Evolutionary conservation across 495 filamentous ascomycete species (phyloP).

Genomic region (Bacidia rubella): DNA sequence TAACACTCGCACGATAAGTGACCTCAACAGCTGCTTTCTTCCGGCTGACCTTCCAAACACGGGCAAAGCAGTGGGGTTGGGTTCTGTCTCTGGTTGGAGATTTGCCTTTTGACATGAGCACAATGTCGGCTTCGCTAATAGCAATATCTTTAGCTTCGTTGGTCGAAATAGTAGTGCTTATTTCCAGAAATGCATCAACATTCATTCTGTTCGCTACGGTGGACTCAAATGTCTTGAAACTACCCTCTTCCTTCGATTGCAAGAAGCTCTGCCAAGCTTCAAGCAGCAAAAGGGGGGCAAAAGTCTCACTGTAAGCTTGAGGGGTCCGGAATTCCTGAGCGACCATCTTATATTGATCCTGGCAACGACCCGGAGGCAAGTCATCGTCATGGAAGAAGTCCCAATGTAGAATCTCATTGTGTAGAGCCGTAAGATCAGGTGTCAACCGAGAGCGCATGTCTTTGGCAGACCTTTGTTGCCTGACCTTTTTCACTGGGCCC

Average conservation of each 20-base stretch:
- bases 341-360: conserved; percentile 58
- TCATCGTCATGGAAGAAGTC: conserved; percentile 81
- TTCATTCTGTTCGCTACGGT: conserved; percentile 73
- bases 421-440: conserved; percentile 74
- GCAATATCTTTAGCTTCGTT: conserved; percentile 53
- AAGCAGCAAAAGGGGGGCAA: conserved; percentile 78
- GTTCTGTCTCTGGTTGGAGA: conserved; percentile 47
- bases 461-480: conserved; percentile 61
- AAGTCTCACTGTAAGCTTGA: conserved; percentile 69
- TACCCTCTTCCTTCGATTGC: conserved; percentile 73
- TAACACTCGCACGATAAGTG: conserved; percentile 65
- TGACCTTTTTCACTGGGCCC: conserved; percentile 67
- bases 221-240: conserved; percentile 63
- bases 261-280: conserved; percentile 95
- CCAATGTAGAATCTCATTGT: conserved; percentile 79
- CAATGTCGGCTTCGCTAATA: conserved; percentile 74
- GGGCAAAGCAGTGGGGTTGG: conserved; percentile 70
- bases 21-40: conserved; percentile 72
- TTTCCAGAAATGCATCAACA: conserved; percentile 85
- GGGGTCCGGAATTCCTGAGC: conserved; percentile 63
- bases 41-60: conserved; percentile 61
- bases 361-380: conserved; percentile 58
- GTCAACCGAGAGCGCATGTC: conserved; percentile 89
- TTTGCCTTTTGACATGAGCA: conserved; percentile 62
- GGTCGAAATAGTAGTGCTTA: conserved; percentile 66